Conservation (phyloP, 2,329 filamentous ascomycete species). For the Sporothrix curviconia region DNA sequence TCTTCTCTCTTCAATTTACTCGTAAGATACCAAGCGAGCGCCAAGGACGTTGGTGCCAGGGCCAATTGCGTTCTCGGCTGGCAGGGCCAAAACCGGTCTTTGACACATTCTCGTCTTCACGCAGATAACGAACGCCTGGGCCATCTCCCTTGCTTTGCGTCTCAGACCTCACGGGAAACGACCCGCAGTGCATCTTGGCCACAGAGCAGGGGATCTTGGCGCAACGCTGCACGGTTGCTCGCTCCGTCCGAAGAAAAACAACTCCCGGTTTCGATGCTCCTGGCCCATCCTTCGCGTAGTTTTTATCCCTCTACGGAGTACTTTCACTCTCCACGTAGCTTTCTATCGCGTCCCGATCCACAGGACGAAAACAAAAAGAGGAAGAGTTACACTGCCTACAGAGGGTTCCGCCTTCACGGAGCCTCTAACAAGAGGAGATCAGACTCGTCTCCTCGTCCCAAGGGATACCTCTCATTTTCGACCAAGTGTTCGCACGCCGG, state of each 20-base stretch:
- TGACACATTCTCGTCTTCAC: neutral
- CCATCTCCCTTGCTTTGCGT: neutral
- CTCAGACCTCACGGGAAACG: no score
- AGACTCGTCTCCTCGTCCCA: no score
- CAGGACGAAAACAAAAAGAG: neutral
- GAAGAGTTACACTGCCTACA: constrained; percentile 2
- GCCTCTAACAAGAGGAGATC: neutral
- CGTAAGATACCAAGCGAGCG: no score
- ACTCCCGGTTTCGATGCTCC: neutral
- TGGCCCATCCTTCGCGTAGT: neutral
- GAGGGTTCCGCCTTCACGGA: neutral
- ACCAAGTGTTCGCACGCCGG: neutral
- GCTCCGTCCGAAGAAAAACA: neutral
- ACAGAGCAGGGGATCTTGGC: neutral
- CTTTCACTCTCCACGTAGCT: no score
- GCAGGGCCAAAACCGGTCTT: neutral
- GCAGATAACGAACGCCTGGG: no score
- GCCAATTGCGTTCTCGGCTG: neutral
- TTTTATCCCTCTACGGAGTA: neutral
- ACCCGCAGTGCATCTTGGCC: no score
- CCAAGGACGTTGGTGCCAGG: no score
- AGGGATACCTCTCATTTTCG: neutral
- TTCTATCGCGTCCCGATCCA: neutral
- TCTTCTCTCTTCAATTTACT: no score
- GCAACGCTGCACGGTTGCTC: neutral